Percentiles rank a stretch among this genome's conserved stretches.
Evolutionary conservation across 2,329 filamentous ascomycete species (phyloP).

Genomic region (Fusarium nematophilum): DNA sequence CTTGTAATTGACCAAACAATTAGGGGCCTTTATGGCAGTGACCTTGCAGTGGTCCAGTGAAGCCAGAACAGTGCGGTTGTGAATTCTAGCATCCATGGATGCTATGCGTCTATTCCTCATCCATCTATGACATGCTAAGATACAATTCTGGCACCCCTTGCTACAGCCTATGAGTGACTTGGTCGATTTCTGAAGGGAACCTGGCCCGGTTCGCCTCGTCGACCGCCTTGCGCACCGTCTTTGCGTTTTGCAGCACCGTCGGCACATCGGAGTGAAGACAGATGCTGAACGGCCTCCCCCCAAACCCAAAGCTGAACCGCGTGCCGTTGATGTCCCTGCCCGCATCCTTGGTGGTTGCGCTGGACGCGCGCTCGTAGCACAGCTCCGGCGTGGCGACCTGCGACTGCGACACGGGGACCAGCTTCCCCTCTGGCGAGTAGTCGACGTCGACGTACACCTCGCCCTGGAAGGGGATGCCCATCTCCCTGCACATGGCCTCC

Average conservation of each 20-base stretch:
- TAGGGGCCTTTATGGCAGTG: too few relatives aligned
- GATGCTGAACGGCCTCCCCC: constrained; percentile 13
- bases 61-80: too few relatives aligned
- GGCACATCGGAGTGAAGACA: constrained; percentile 23
- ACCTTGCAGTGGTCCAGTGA: too few relatives aligned
- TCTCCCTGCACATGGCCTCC: neutral
- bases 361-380: constrained; percentile 14
- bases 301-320: constrained; percentile 5
- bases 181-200: neutral
- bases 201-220: constrained; percentile 2
- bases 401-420: constrained; percentile 23
- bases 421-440: constrained; percentile 13
- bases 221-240: constrained; percentile 11
- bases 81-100: too few relatives aligned
- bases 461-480: neutral
- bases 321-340: constrained; percentile 3
- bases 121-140: too few relatives aligned
- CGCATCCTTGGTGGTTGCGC: neutral
- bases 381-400: constrained; percentile 14
- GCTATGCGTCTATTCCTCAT: too few relatives aligned
- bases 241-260: constrained; percentile 11
- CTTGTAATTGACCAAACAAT: too few relatives aligned
- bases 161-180: neutral
- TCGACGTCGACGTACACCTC: constrained; percentile 7
- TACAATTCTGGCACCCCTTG: too few relatives aligned